phyloP scores from a whole-genome alignment of 1,284 basidiomycete genomes.

The Fomitopsis pinicola region DNA sequence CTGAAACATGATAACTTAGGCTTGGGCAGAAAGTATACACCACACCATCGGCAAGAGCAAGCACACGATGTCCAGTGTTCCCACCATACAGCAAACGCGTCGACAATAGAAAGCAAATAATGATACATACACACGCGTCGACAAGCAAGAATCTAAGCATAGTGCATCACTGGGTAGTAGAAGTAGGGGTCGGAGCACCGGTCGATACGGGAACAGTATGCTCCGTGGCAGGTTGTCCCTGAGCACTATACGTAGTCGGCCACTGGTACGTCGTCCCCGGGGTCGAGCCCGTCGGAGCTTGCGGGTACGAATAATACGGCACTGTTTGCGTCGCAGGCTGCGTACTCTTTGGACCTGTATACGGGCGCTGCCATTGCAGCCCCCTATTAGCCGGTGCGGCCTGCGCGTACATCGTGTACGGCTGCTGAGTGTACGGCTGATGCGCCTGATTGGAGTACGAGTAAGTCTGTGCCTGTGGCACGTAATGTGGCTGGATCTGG shows the following conservation, averaged over 20 bases:
- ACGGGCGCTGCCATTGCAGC: constrained; percentile 23
- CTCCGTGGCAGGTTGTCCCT: not conserved
- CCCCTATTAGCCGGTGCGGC: constrained; percentile 3
- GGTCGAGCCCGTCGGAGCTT: not conserved
- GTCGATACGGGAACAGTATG: not conserved
- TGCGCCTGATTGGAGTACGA: constrained; percentile 6
- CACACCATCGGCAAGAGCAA: too few relatives aligned
- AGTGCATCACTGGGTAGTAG: not conserved
- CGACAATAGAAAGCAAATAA: not conserved
- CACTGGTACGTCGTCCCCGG: not conserved
- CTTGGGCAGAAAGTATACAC: too few relatives aligned
- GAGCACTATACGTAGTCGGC: not conserved
- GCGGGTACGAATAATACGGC: not conserved
- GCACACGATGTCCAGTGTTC: not conserved
- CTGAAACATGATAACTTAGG: too few relatives aligned
- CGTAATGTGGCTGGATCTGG: constrained; percentile 3
- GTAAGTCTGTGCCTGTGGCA: constrained; percentile 4
- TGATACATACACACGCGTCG: not conserved
- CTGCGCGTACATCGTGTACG: not conserved
- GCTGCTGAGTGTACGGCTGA: constrained; percentile 7
- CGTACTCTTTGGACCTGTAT: constrained; percentile 16
- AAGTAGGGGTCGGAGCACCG: not conserved
- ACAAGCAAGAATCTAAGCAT: not conserved
- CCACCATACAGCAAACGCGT: not conserved
- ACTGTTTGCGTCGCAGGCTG: not conserved